Evolutionary conservation across 129 eudicot genomes (phyloP).

Genomic region (Centaurea solstitialis): DNA sequence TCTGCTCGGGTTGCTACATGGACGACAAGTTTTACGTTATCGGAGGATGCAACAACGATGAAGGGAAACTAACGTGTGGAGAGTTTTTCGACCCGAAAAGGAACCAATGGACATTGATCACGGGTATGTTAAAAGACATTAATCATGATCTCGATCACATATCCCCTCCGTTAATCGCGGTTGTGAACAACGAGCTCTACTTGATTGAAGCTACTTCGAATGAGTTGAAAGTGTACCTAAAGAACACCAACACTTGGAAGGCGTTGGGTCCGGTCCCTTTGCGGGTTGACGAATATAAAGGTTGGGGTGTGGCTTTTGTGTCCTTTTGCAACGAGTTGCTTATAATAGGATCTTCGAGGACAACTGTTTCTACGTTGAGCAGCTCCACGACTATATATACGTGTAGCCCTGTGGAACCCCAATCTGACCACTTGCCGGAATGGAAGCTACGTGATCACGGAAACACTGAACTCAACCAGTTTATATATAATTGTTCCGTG

Average conservation of each 20-base stretch:
- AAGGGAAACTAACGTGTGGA: slow-evolving; percentile 65
- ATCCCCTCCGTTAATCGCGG: slow-evolving; percentile 92
- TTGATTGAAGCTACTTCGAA: slow-evolving; percentile 64
- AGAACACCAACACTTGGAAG: slow-evolving; percentile 71
- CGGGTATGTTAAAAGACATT: slow-evolving; percentile 60
- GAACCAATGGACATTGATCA: slow-evolving; percentile 61
- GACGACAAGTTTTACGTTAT: slow-evolving; percentile 75
- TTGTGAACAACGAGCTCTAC: slow-evolving; percentile 79
- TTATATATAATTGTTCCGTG: slow-evolving; percentile 68
- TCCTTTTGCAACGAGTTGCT: slow-evolving; percentile 76
- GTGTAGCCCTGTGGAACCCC: slow-evolving; percentile 56
- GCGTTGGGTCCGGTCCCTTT: slow-evolving; percentile 73
- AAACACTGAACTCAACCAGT: slow-evolving; percentile 46
- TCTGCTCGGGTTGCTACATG: slow-evolving; percentile 81
- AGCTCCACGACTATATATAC: slow-evolving; percentile 59
- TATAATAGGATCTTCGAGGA: slow-evolving; percentile 70
- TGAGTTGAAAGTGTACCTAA: slow-evolving; percentile 66
- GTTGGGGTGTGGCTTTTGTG: slow-evolving; percentile 93
- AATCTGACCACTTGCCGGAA: slow-evolving; percentile 28
- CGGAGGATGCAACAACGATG: slow-evolving; percentile 75
- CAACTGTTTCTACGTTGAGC: slow-evolving; percentile 17
- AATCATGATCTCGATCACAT: slow-evolving; percentile 53
- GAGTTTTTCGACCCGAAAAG: slow-evolving; percentile 55
- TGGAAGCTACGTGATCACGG: slow-evolving; percentile 68
- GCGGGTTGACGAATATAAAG: slow-evolving; percentile 51